These are phyloP conservation scores for Tuber indicum DNA, from an alignment of 495 filamentous ascomycete species.

Conservation along the genomic window DNA sequence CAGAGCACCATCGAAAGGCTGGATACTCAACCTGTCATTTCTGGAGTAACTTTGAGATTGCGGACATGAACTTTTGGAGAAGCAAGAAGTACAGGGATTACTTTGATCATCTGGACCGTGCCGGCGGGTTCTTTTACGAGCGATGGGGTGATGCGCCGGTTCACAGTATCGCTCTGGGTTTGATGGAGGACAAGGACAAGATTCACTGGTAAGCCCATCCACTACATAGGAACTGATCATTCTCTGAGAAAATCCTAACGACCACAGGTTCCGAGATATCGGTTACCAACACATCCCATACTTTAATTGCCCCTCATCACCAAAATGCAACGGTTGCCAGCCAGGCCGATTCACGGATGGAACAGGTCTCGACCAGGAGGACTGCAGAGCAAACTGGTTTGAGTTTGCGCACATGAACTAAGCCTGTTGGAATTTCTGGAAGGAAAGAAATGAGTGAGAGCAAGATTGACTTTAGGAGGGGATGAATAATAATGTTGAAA, in stretches of 20 bases:
- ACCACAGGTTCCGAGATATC: conserved; percentile 90
- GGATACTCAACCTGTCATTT: conserved; percentile 99
- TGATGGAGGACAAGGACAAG: conserved; percentile 84
- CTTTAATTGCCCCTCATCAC: conserved; percentile 95
- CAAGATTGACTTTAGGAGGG: not conserved
- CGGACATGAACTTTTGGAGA: conserved; percentile 90
- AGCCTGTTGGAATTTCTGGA: conserved; percentile 17
- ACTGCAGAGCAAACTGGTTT: conserved; percentile 96
- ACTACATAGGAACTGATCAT: not conserved
- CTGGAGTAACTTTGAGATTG: conserved; percentile 99
- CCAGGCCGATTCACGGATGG: conserved; percentile 84
- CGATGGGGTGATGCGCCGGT: conserved; percentile 98
- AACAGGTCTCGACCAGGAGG: conserved; percentile 75
- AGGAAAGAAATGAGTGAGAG: conserved; percentile 9
- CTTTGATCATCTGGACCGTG: conserved; percentile 89
- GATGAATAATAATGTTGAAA: not conserved
- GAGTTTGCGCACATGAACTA: conserved; percentile 80
- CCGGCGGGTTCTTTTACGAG: conserved; percentile 98
- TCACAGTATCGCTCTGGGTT: conserved; percentile 85
- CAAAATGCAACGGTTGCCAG: conserved; percentile 84
- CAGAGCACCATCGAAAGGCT: conserved; percentile 69
- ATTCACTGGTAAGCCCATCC: conserved; percentile 75
- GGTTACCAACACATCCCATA: conserved; percentile 98
- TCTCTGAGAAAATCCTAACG: not conserved
- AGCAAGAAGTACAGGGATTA: conserved; percentile 87